Evolutionary conservation across 495 filamentous ascomycete genomes (phyloP), one percentile per base, ranked within the genome.

Genomic region (Talaromyces thailandensis): DNA sequence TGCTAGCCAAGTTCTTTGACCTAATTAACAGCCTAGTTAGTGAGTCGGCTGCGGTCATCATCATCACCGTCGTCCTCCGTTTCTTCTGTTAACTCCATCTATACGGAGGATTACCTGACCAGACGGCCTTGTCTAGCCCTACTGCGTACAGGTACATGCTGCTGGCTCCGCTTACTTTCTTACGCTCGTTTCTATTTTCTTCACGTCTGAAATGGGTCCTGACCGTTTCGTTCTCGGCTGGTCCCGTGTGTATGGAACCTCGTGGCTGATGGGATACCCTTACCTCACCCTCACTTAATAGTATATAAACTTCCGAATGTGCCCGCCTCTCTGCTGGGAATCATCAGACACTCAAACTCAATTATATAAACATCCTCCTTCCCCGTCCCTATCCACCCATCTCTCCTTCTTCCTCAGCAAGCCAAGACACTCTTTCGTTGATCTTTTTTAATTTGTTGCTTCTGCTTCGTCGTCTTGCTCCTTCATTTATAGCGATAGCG

Each of bases 171-270:
- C 43, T 48, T 48, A 0, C 1, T 9, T 48, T 31, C 21, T 57
- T 25, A 24, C 26, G 28, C 55, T 57, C 55, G 29, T 57, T 31
- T 57, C 29, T 35, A 29, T 57, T 57, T 57, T 57, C 26, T 31
- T 57, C 55, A 57, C 26, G 26, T 11, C 18, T 31, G n/a, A 31
- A 8, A 35, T 31, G 55, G 55, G 29, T 14, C 55, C 29, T 31
- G 29, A 23, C 55, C 55, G 55, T 57, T 57, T 57, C 29, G 26
- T 57, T 35, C 29, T 57, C 55, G 55, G 55, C 55, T 57, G 55
- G 55, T 57, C 55, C 55, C 55, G 55, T 35, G 16, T 21, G 28
- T 31, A 57, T 57, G 55, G 55, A 57, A 57, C 55, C 55, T 57
- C 55, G 29, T 57, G 26, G 55, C 29, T 35, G 55, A 57, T 35